Base-by-base conservation (phyloP, 2,329 filamentous ascomycete species). In the Bretziella fagacearum region DNA sequence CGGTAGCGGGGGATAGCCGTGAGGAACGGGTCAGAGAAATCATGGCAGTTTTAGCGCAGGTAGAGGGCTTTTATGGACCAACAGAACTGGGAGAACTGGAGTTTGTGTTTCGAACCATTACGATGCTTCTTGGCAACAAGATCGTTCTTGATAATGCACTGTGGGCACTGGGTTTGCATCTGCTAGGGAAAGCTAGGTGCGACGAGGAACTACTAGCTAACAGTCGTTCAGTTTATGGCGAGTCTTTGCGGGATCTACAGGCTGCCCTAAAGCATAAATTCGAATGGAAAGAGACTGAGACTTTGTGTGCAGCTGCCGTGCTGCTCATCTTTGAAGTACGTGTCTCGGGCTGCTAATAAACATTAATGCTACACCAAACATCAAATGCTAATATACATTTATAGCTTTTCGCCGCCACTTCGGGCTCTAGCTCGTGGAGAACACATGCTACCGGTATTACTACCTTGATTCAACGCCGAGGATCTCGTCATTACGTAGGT, bases 321-420 rank as follows among this genome's bases (percentile, higher is more conserved):
- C 53, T 65, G 33, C 63, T 62, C 46, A 54, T 63, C 13, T 65
- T 59, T 27, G 64, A 65, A 59, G 61, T 64, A 55, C 13, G 8
- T 46, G 15, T 46, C 15, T 13, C 22, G 15, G 20, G 6, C 22
- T 42, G 11, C 15, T 17, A 26, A 29, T n/a, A 32, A 13, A 43
- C 20, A 29, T 20, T 30, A 43, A 42, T n/a, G 11, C 15, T 18
- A 18, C 2, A 45, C 26, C 40, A n/a, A 25, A 33, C 8, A 10
- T 27, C 15, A 25, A 13, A 29, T n/a, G 40, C 33, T n/a, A 35
- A 32, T n/a, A n/a, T 13, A 6, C 11, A 33, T 3, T 5, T 8
- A 8, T 37, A 65, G 63, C 54, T 65, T n/a, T 66, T 65, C 54
- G 63, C 63, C 3, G 64, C 63, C n/a, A 66, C 63, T 5, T 54